Evolutionary conservation across 2,329 filamentous ascomycete species (phyloP).

Genomic region (Blastomyces emzantsi): DNA sequence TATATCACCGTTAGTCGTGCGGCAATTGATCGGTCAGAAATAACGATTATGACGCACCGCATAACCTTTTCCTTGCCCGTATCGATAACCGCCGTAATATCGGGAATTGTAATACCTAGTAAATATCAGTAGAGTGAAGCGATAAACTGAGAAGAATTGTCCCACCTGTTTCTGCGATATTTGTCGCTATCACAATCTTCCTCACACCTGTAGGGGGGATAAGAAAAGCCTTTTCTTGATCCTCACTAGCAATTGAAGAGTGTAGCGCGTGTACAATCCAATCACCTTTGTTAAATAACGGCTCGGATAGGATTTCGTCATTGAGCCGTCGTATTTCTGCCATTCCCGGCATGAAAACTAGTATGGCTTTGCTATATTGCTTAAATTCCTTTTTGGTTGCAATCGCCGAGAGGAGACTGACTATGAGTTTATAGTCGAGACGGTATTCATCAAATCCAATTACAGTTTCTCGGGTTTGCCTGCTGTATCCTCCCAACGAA

Average conservation of each 20-base stretch:
- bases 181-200: conserved; percentile 94
- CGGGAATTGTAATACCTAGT: conserved; percentile 76
- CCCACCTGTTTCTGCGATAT: conserved; percentile 87
- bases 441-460: conserved; percentile 78
- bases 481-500: conserved; percentile 63
- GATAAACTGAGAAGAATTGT: background rate
- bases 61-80: conserved; percentile 96
- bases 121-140: conserved; percentile 10
- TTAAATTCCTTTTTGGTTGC: conserved; percentile 57
- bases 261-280: conserved; percentile 90
- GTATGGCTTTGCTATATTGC: conserved; percentile 74
- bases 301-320: conserved; percentile 70
- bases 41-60: conserved; percentile 36
- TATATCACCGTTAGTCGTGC: conserved; percentile 15
- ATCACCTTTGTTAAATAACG: conserved; percentile 55
- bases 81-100: conserved; percentile 94
- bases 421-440: conserved; percentile 80
- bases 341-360: conserved; percentile 93
- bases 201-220: conserved; percentile 71
- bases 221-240: conserved; percentile 88
- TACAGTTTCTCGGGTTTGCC: conserved; percentile 64
- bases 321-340: conserved; percentile 85
- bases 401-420: conserved; percentile 68
- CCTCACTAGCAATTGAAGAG: conserved; percentile 89
- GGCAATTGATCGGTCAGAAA: background rate